Evolutionary conservation across 805 yeast species (phyloP).

Genomic region (Zygosaccharomyces kombuchaensis): DNA sequence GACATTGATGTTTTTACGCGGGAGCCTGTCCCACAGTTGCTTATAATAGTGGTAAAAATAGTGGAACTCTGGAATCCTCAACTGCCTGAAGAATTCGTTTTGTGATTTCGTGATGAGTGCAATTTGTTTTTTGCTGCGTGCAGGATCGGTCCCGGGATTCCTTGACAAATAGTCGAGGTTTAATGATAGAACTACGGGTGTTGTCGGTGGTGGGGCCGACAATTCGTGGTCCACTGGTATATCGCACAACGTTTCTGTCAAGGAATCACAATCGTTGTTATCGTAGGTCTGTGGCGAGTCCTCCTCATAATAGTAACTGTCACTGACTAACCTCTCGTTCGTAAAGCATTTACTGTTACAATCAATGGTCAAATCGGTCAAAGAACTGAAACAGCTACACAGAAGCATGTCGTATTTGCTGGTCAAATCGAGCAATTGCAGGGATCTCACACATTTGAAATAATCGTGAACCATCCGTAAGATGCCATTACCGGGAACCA

Average conservation of each 20-base stretch:
- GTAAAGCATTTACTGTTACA: conserved; percentile 44
- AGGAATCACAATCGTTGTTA: conserved; percentile 18
- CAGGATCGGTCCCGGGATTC: conserved; percentile 12
- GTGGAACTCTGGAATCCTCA: conserved; percentile 31
- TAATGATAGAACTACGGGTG: conserved; percentile 27
- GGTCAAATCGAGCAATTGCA: conserved; percentile 39
- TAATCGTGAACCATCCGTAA: conserved; percentile 35
- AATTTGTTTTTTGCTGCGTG: conserved; percentile 12
- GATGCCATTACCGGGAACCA: conserved; percentile 38
- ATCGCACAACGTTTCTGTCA: conserved; percentile 29
- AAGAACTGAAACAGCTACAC: conserved; percentile 42
- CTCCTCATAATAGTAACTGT: conserved; percentile 24
- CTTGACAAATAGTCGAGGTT: conserved; percentile 24
- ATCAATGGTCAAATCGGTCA: conserved; percentile 44
- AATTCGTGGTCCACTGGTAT: conserved; percentile 16
- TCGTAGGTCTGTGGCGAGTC: conserved; percentile 4
- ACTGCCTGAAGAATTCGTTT: conserved; percentile 20
- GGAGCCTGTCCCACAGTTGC: conserved; percentile 31
- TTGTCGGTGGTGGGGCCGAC: conserved; percentile 34
- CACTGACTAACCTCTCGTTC: conserved; percentile 21
- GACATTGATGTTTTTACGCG: conserved; percentile 27
- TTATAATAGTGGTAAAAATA: conserved; percentile 30
- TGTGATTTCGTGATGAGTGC: conserved; percentile 27
- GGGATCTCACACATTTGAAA: conserved; percentile 38
- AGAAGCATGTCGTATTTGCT: conserved; percentile 46